A percentile compares a stretch with the other conserved stretches of the same genome.
Conservation (phyloP, 768 basidiomycete species). For the Royoungia palumana region DNA sequence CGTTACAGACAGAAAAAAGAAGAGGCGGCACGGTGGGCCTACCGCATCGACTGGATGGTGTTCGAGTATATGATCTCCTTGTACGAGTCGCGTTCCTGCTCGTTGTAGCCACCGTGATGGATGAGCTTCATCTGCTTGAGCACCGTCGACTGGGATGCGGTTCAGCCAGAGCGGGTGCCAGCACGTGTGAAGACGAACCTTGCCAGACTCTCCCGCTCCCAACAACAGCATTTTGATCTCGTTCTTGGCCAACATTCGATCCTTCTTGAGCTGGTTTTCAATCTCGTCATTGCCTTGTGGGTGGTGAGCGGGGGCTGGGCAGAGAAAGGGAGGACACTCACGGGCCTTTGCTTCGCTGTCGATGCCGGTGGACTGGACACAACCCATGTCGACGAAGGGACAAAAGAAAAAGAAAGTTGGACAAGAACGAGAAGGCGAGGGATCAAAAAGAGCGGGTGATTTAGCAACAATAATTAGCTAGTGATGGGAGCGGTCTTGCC, state of each 20-base stretch:
- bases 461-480: slow-evolving; percentile 26
- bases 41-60: slow-evolving; percentile 95
- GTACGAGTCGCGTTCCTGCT: slow-evolving; percentile 87
- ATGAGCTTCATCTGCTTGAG: slow-evolving; percentile 98
- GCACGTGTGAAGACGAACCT: slow-evolving; percentile 46
- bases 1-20: not conserved
- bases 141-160: slow-evolving; percentile 67
- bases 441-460: slow-evolving; percentile 22
- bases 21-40: slow-evolving; percentile 16
- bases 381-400: slow-evolving; percentile 53
- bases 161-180: not conserved
- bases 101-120: slow-evolving; percentile 86
- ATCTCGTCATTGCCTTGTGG: slow-evolving; percentile 87
- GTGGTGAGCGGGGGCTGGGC: not conserved
- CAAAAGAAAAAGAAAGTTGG: not conserved
- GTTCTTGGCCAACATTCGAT: slow-evolving; percentile 85
- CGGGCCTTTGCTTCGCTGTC: slow-evolving; percentile 84
- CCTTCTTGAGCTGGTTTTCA: slow-evolving; percentile 86
- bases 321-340: slow-evolving; percentile 39
- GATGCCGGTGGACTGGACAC: slow-evolving; percentile 63
- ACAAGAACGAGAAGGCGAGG: slow-evolving; percentile 1
- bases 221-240: slow-evolving; percentile 96
- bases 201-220: slow-evolving; percentile 96
- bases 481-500: slow-evolving; percentile 15
- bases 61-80: slow-evolving; percentile 95